Evolutionary conservation across 139 green algal genomes (phyloP), one percentile per base, ranked within the genome.

Genomic region (Raphidocelis subcapitata): DNA sequence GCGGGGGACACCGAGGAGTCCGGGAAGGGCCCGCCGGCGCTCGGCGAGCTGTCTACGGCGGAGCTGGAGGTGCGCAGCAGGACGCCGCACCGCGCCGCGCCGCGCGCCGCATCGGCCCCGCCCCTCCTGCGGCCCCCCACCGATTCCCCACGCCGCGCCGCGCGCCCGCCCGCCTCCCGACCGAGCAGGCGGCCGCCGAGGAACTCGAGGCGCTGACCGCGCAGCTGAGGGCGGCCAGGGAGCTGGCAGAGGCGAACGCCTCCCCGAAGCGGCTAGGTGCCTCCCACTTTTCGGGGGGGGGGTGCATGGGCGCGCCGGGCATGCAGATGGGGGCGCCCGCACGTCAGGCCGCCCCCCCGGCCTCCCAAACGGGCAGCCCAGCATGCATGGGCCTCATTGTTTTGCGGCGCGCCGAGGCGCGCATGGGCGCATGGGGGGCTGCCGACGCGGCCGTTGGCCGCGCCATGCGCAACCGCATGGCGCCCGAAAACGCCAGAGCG

Each of bases 161-260:
- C 56, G 21, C 26, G 23, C 18, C 4, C 26, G 55, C 26, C 32
- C 24, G 35, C 62, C 31, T 47, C 2, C 62, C 51, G 2, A 3
- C 24, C 28, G 31, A 62, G 36, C 62, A 77, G 63, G 69, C 51
- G 20, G 62, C 55, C 36, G 46, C 54, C 23, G 28, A 33, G 10
- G 73, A 83, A 60, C 24, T 83, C 8, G 61, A 47, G 3, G 62
- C 60, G 23, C 32, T 61, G 21, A 56, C 76, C 23, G 72, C 54
- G 51, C 15, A 29, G 8, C 67, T 87, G 5, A 67, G 80, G 63
- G 59, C 69, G 3, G 52, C 76, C 31, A 59, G 68, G n/a, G 8
- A 64, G 5, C 44, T 74, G 0, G 72, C 75, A 16, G 75, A 76
- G 47, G 32, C 46, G n/a, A 88, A 88, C 68, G 24, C 81, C 0